Base-by-base conservation (phyloP, 176 grass and related monocot genomes). In the Hyparrhenia diplandra region DNA sequence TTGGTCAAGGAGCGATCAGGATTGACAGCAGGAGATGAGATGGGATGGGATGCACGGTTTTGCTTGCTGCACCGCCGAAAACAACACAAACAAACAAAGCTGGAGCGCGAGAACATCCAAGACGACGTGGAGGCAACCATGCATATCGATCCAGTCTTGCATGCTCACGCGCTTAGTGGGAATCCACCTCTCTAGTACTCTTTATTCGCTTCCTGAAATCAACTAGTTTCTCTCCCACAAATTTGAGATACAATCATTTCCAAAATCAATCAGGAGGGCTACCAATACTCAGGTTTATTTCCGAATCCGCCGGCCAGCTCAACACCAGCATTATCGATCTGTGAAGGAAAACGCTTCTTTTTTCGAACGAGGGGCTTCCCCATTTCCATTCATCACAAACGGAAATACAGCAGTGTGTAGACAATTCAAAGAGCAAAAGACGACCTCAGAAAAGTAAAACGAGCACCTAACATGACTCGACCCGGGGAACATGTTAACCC, bases 151-250 rank as follows among this genome's bases (percentile, higher is more conserved):
- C 45, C 45, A 49, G 46, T 49, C 46, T 49, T n/a, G n/a, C n/a
- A n/a, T 49, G 46, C 46, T 17, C 46, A 42, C 67, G 67, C 67
- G 67, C 37, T 68, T 68, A 69, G 67, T 69, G 67, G 67, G n/a
- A 69, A 69, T 42, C 37, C 67, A 69, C 67, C 36, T 6, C 35
- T 68, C 21, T 34, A n/a, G n/a, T n/a, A n/a, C n/a, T n/a, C n/a
- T n/a, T n/a, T n/a, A n/a, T n/a, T 34, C 0, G 2, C 10, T n/a
- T 42, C n/a, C 12, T 69, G 6, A 5, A 11, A 35, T 13, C 21
- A 21, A 47, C 45, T 47, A 47, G 2, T 17, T 47, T 47, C 45
- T 17, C 3, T 36, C 28, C 1, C 13, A 5, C 62, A 6, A 32
- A 65, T 32, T 8, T 32, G 0, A 20, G 1, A 51, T 51, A 18